These are phyloP conservation scores for Nicotiana tabacum DNA, from an alignment of 257 asterid genomes.

Conservation along the genomic window DNA sequence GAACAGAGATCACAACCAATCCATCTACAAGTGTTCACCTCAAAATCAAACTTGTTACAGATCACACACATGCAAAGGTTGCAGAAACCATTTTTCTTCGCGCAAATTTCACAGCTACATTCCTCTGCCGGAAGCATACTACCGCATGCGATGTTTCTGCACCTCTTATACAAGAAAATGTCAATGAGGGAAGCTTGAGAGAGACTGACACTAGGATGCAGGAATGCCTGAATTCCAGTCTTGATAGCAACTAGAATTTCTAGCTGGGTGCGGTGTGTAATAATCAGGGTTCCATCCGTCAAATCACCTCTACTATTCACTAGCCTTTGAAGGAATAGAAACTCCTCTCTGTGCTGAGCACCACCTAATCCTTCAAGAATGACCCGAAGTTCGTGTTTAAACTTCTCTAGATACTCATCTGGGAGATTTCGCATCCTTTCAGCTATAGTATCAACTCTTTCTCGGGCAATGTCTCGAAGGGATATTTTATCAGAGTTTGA, in stretches of 20 bases:
- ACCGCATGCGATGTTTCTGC: slow-evolving; percentile 89
- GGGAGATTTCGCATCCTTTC: slow-evolving; percentile 87
- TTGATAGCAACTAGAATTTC: slow-evolving; percentile 81
- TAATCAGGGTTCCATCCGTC: slow-evolving; percentile 54
- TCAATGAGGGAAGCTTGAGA: slow-evolving; percentile 91
- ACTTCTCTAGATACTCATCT: slow-evolving; percentile 70
- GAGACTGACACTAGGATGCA: slow-evolving; percentile 89
- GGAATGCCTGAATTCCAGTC: slow-evolving; percentile 91
- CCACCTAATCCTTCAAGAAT: slow-evolving; percentile 89
- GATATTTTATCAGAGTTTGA: slow-evolving; percentile 66
- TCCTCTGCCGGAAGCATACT: slow-evolving; percentile 77
- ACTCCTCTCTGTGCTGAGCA: slow-evolving; percentile 84
- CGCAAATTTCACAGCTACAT: slow-evolving; percentile 79
- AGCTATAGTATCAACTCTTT: slow-evolving; percentile 64
- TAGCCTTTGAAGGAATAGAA: slow-evolving; percentile 73
- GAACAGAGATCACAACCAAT: slow-evolving; percentile 91
- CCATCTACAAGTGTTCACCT: slow-evolving; percentile 96
- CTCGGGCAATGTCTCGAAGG: slow-evolving; percentile 74
- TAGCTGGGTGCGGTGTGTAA: slow-evolving; percentile 78
- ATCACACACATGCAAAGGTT: slow-evolving; percentile 96
- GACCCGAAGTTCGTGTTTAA: slow-evolving; percentile 71
- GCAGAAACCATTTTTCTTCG: slow-evolving; percentile 84
- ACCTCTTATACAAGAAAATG: slow-evolving; percentile 73
- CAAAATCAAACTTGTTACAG: slow-evolving; percentile 90
- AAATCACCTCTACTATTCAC: slow-evolving; percentile 77